Conservation (phyloP, 225 moss, liverwort and hornwort species). For the Antitrichia curtipendula region DNA sequence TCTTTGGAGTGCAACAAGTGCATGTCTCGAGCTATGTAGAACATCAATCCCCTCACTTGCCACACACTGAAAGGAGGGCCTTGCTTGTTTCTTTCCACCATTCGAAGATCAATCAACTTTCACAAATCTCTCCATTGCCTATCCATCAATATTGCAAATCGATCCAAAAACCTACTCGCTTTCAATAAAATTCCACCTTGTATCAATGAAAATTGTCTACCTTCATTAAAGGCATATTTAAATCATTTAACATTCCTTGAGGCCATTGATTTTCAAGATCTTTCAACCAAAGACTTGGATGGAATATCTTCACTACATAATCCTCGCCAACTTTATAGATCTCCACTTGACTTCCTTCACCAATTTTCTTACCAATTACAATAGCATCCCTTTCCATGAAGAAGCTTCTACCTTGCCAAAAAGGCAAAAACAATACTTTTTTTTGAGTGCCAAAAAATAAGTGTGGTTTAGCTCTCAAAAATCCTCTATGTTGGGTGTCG, state of each 20-base stretch:
- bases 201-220: no score
- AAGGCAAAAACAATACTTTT: neutral
- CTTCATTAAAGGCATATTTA: no score
- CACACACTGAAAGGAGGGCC: neutral
- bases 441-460: neutral
- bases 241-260: neutral
- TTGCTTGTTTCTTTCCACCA: neutral
- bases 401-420: neutral
- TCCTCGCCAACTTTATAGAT: neutral
- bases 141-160: no score
- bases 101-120: neutral
- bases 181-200: no score
- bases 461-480: neutral
- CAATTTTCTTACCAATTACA: neutral
- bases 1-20: no score
- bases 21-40: no score
- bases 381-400: neutral
- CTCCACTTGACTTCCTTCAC: neutral
- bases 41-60: no score
- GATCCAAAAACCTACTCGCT: no score
- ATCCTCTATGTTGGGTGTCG: fast-evolving
- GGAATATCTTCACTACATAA: neutral
- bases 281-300: neutral
- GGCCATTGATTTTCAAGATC: neutral
- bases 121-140: neutral